Percentiles rank a stretch among this genome's conserved stretches.
Evolutionary conservation across 2,329 filamentous ascomycete species (phyloP).

Genomic region (Pseudogymnoascus sp.): DNA sequence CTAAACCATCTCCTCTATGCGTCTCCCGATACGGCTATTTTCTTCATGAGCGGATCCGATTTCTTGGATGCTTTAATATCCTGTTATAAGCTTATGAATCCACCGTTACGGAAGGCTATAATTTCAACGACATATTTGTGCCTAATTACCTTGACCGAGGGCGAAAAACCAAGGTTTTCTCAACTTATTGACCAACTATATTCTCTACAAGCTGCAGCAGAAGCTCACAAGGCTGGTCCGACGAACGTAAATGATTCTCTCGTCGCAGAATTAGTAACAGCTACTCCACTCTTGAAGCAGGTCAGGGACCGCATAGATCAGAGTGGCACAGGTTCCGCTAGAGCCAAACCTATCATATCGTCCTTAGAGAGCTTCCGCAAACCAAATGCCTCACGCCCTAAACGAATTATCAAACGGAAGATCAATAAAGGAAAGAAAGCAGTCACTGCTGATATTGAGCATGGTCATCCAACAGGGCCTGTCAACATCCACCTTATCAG

Average conservation of each 20-base stretch:
- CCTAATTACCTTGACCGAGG: conserved; percentile 60
- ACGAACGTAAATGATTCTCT: conserved; percentile 58
- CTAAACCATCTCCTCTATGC: conserved; percentile 57
- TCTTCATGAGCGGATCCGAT: conserved; percentile 78
- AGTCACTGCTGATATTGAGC: conserved; percentile 30
- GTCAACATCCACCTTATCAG: conserved; percentile 71
- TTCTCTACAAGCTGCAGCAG: conserved; percentile 63
- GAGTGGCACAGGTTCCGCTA: conserved; percentile 41
- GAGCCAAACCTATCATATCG: conserved; percentile 52
- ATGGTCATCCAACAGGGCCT: conserved; percentile 12
- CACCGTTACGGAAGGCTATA: conserved; percentile 56
- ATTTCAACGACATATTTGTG: conserved; percentile 69
- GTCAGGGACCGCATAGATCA: conserved; percentile 46
- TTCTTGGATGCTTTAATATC: conserved; percentile 68
- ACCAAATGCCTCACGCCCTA: conserved; percentile 41
- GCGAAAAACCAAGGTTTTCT: conserved; percentile 59
- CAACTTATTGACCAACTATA: conserved; percentile 78
- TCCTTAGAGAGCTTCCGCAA: conserved; percentile 54
- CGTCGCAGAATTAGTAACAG: conserved; percentile 73
- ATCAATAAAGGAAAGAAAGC: conserved; percentile 58
- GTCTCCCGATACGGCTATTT: conserved; percentile 46
- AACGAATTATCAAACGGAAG: conserved; percentile 44
- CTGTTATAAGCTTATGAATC: conserved; percentile 57
- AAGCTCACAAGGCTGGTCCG: conserved; percentile 50
- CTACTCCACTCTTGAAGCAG: conserved; percentile 64